Conservation (phyloP, 495 filamentous ascomycete genomes). For the Filosporella fistucella region DNA sequence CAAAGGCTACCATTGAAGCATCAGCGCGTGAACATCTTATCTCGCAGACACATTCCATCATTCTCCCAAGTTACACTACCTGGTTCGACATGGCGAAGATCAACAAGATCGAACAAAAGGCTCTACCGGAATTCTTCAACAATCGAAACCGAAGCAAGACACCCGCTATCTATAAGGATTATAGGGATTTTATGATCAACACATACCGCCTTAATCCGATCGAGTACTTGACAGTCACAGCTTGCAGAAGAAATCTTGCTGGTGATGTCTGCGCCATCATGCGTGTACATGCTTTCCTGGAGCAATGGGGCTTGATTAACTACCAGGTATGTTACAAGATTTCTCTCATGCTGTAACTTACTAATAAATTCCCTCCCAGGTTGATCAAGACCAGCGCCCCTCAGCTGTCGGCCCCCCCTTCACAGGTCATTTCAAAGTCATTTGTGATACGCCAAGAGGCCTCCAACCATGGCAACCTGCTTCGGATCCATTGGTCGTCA, state of each 20-base stretch:
- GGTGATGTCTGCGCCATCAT: slow-evolving; percentile 99
- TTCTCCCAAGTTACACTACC: slow-evolving; percentile 90
- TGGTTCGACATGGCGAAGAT: slow-evolving; percentile 99
- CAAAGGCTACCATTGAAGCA: slow-evolving; percentile 76
- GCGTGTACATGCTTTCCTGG: slow-evolving; percentile 96
- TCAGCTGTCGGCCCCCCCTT: slow-evolving; percentile 95
- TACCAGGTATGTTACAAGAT: slow-evolving; percentile 68
- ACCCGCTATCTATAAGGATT: slow-evolving; percentile 95
- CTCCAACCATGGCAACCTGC: slow-evolving; percentile 92
- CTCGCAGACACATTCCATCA: slow-evolving; percentile 87
- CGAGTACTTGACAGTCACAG: slow-evolving; percentile 95
- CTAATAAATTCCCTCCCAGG: slow-evolving; percentile 51
- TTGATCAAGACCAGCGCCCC: slow-evolving; percentile 90
- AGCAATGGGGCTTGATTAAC: slow-evolving; percentile 98
- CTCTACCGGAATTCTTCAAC: slow-evolving; percentile 96
- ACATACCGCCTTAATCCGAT: slow-evolving; percentile 92
- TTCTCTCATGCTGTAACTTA: neutral
- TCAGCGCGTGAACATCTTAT: slow-evolving; percentile 87
- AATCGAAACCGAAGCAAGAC: slow-evolving; percentile 97
- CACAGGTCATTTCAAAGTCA: slow-evolving; percentile 93
- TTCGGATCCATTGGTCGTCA: slow-evolving; percentile 65
- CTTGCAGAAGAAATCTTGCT: slow-evolving; percentile 92
- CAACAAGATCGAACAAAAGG: slow-evolving; percentile 83
- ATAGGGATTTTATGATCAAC: slow-evolving; percentile 99
- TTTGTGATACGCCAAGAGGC: slow-evolving; percentile 90